Base-by-base conservation (phyloP, 139 green algal species). In the Chlorella sorokiniana region DNA sequence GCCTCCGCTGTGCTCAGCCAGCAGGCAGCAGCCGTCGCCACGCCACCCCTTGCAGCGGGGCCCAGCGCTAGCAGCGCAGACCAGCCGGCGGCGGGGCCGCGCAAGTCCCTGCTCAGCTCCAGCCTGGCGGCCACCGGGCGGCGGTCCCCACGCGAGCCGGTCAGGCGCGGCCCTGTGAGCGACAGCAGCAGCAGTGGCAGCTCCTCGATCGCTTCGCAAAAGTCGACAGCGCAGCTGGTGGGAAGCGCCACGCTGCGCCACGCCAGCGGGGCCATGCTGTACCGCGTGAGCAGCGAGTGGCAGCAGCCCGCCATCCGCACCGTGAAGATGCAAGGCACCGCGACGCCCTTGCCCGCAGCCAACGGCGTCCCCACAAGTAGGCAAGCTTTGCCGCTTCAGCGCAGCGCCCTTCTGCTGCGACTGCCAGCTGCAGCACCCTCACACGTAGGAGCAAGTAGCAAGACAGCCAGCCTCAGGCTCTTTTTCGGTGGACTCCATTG, bases 251-350 rank as follows among this genome's bases (percentile, higher is more conserved):
- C 20, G 10, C 61, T 56, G 35, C 42, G 27, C 42, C 9, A 2
- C 20, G 38, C 31, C 29, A 35, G 8, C 31, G n/a, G 16, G 14
- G 74, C 42, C 31, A 29, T 83, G 48, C 4, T 35, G 35, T 83
- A 83, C 65, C 48, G 48, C 48, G 38, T 76, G 20, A 33, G 11
- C 70, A 41, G 18, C 23, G 56, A 70, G 40, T 85, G 81, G 81
- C 70, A 79, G 70, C 56, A 80, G 67, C 81, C 81, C 10, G 33
- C 73, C 61, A 86, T 86, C 44, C 69, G 81, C 42, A 75, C 41
- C 0, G 81, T 86, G 7, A 67, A 68, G 42, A 82, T 82, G 81
- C 78, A 84, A 38, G 78, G 78, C 38, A 6, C 31, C 9, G 35
- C 51, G 1, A 33, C 70, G n/a, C n/a, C n/a, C n/a, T n/a, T n/a